phyloP scores from a whole-genome alignment of 768 basidiomycete species.

The Trametes villosa region DNA sequence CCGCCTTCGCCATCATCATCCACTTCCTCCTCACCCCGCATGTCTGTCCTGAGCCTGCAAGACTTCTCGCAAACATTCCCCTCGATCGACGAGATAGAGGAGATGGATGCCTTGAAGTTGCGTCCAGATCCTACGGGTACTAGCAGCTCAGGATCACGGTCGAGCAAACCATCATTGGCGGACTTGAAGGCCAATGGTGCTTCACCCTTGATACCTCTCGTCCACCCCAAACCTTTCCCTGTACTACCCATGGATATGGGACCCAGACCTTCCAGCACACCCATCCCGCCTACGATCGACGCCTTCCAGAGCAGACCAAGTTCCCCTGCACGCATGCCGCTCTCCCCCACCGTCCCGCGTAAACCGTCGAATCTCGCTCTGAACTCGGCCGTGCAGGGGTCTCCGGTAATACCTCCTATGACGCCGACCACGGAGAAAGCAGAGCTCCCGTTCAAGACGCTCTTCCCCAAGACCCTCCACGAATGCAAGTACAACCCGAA shows the following conservation, averaged over 20 bases:
- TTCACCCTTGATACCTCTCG: slow-evolving; percentile 18
- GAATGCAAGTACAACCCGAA: slow-evolving; percentile 55
- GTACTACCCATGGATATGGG: slow-evolving; percentile 49
- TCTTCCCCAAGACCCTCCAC: slow-evolving; percentile 61
- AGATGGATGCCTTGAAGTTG: slow-evolving; percentile 51
- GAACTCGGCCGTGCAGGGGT: slow-evolving; percentile 39
- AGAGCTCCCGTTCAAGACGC: slow-evolving; percentile 62
- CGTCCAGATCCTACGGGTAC: slow-evolving; percentile 53
- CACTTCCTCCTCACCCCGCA: slow-evolving; percentile 63
- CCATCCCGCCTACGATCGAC: slow-evolving; percentile 60
- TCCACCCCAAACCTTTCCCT: slow-evolving; percentile 42
- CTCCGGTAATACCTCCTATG: slow-evolving; percentile 36
- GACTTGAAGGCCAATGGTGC: slow-evolving; percentile 19
- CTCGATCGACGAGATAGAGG: slow-evolving; percentile 76
- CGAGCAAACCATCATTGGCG: slow-evolving; percentile 13
- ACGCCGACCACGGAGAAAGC: slow-evolving; percentile 39
- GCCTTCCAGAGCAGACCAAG: slow-evolving; percentile 65
- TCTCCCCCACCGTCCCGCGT: slow-evolving; percentile 46
- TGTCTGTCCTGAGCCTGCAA: slow-evolving; percentile 45
- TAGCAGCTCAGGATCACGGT: slow-evolving; percentile 32
- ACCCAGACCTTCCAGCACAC: slow-evolving; percentile 71
- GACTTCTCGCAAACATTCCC: slow-evolving; percentile 74
- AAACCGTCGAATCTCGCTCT: slow-evolving; percentile 49
- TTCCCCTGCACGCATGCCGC: slow-evolving; percentile 43
- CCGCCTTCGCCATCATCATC: slow-evolving; percentile 79